Conservation (phyloP, 2,329 filamentous ascomycete species). For the Ceratocystis alfenasii region DNA sequence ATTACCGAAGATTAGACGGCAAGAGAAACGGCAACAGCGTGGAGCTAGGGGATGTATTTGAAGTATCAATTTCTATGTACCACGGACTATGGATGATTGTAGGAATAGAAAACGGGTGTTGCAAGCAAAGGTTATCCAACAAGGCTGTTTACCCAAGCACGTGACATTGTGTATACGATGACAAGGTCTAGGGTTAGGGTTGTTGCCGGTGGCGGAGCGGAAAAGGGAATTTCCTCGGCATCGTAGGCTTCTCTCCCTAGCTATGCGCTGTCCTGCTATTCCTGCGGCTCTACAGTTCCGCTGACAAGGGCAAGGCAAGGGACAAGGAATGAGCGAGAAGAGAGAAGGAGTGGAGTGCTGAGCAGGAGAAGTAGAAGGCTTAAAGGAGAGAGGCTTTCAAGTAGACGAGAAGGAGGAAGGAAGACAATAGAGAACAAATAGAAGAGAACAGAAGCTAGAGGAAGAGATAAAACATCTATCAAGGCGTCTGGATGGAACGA, state of each 20-base stretch:
- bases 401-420: background rate
- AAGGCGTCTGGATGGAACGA: background rate
- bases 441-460: background rate
- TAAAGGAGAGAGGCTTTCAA: background rate
- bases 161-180: too few species aligned
- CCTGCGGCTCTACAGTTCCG: conserved; percentile 10
- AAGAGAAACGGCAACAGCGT: background rate
- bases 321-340: conserved; percentile 5
- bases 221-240: background rate
- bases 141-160: too few species aligned
- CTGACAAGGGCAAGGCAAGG: background rate
- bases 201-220: too few species aligned
- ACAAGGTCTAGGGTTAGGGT: too few species aligned
- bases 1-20: conserved; percentile 66
- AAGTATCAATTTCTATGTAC: conserved; percentile 1
- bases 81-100: background rate
- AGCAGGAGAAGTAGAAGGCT: background rate
- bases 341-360: background rate
- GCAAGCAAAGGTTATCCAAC: background rate
- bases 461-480: background rate
- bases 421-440: background rate
- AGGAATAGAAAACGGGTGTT: background rate
- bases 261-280: conserved; percentile 14
- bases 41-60: background rate
- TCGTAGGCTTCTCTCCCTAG: background rate